Percentiles rank a stretch among this genome's conserved stretches.
Conservation (phyloP, 345 rosid species). For the Capsella bursapastoris region DNA sequence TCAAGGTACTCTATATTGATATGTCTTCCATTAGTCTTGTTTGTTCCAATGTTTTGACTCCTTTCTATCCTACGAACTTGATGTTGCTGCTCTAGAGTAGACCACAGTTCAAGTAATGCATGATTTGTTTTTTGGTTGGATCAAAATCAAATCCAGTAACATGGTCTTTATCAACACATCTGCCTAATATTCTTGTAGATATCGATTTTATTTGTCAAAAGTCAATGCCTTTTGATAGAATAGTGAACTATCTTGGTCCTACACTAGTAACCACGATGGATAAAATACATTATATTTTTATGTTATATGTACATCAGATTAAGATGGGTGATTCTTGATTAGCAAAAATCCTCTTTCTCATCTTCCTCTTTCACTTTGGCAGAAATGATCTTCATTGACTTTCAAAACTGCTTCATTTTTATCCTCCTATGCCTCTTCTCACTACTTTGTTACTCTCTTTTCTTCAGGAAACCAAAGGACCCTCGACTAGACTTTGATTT, state of each 20-base stretch:
- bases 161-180: too few relatives aligned
- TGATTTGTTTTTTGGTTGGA: background rate
- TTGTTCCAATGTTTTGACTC: background rate
- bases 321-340: background rate
- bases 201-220: background rate
- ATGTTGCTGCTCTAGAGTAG: background rate
- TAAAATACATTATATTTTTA: background rate
- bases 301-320: too few relatives aligned
- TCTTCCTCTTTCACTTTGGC: background rate
- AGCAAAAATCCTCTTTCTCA: background rate
- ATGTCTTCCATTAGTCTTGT: background rate
- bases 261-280: background rate
- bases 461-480: slow-evolving; percentile 12
- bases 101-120: background rate
- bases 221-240: background rate
- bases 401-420: background rate
- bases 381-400: background rate
- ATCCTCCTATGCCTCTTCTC: slow-evolving; percentile 2
- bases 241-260: background rate
- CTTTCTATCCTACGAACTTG: background rate
- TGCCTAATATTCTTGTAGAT: background rate
- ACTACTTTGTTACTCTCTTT: slow-evolving; percentile 13
- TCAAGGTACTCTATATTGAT: background rate
- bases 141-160: background rate
- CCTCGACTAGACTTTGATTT: background rate